Percentiles rank a stretch among this genome's conserved stretches.
Evolutionary conservation across 768 basidiomycete genomes (phyloP).

Genomic region (Coprinellus micaceus): DNA sequence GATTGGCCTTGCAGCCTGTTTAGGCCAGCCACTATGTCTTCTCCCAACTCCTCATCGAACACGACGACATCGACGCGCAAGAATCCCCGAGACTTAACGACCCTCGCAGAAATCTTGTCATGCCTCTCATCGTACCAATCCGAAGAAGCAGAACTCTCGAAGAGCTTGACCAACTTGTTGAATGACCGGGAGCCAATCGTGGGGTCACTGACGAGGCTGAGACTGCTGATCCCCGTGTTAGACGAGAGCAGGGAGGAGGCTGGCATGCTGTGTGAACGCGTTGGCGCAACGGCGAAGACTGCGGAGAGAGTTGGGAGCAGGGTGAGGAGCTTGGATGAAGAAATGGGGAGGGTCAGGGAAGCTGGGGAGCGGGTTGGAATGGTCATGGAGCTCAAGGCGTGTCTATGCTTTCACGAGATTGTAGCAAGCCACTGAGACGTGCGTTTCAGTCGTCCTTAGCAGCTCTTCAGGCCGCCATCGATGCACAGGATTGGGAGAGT

Average conservation of each 20-base stretch:
- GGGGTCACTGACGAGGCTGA: conserved; percentile 57
- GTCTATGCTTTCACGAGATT: conserved; percentile 1
- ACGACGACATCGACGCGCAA: conserved; percentile 4
- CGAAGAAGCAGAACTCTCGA: conserved; percentile 73
- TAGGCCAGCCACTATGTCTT: not conserved
- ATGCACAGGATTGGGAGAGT: conserved; percentile 89
- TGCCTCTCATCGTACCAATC: conserved; percentile 72
- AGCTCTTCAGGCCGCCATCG: conserved; percentile 68
- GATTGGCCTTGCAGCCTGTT: too few relatives aligned
- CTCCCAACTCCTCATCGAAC: not conserved
- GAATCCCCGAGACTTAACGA: conserved; percentile 50
- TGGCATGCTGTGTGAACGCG: conserved; percentile 48
- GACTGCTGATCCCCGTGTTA: conserved; percentile 56
- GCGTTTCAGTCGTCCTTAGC: conserved; percentile 34
- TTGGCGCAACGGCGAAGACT: conserved; percentile 70
- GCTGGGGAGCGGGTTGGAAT: conserved; percentile 89
- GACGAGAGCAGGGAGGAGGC: conserved; percentile 63
- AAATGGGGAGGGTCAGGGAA: conserved; percentile 86
- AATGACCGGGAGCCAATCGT: conserved; percentile 65
- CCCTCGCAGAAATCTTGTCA: conserved; percentile 66
- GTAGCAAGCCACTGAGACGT: conserved; percentile 2
- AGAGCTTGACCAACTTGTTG: conserved; percentile 66
- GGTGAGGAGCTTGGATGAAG: conserved; percentile 85
- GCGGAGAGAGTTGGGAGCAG: conserved; percentile 89
- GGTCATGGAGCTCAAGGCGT: conserved; percentile 92